Evolutionary conservation across 2,329 filamentous ascomycete species (phyloP).

Genomic region (Didymella pinodella): DNA sequence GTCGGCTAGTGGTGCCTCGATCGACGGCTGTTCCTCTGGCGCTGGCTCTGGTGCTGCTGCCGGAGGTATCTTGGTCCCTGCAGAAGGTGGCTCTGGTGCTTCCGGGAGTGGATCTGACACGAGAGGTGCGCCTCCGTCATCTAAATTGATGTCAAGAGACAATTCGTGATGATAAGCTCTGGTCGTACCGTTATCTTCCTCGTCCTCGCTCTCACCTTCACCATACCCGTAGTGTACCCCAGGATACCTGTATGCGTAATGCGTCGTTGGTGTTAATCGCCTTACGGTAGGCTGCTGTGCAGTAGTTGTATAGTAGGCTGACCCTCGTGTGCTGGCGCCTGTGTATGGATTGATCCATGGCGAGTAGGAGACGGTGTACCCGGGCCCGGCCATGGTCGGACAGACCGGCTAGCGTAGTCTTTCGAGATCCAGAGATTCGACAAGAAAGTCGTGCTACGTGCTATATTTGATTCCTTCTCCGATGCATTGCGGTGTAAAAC

Average conservation of each 20-base stretch:
- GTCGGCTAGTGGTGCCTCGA: slow-evolving; percentile 10
- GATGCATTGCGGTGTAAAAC: slow-evolving; percentile 45
- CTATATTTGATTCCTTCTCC: slow-evolving; percentile 39
- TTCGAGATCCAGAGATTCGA: slow-evolving; percentile 33
- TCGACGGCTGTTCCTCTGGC: not conserved
- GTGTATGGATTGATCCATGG: slow-evolving; percentile 46
- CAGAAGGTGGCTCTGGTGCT: slow-evolving; percentile 27
- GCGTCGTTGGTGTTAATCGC: slow-evolving; percentile 35
- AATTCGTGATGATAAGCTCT: not conserved
- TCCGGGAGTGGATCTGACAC: slow-evolving; percentile 26
- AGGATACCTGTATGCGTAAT: slow-evolving; percentile 20
- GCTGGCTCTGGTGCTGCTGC: slow-evolving; percentile 1
- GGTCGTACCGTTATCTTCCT: slow-evolving; percentile 21
- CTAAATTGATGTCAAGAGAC: slow-evolving; percentile 21
- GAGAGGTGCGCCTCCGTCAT: slow-evolving; percentile 30
- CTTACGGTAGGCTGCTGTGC: slow-evolving; percentile 32
- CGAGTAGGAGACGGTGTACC: slow-evolving; percentile 42
- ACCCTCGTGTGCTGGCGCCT: slow-evolving; percentile 25
- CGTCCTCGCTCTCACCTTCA: slow-evolving; percentile 26
- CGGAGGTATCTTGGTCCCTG: slow-evolving; percentile 17
- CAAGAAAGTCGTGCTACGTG: slow-evolving; percentile 43
- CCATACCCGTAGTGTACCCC: slow-evolving; percentile 16
- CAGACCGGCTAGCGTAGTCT: slow-evolving; percentile 28
- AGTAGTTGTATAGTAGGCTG: slow-evolving; percentile 13
- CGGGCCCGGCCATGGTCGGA: slow-evolving; percentile 41